Percentiles rank a stretch among this genome's conserved stretches.
These are phyloP conservation scores for Sugiyamaella qingdaonensis DNA, from an alignment of 805 yeast species.

Conservation along the genomic window DNA sequence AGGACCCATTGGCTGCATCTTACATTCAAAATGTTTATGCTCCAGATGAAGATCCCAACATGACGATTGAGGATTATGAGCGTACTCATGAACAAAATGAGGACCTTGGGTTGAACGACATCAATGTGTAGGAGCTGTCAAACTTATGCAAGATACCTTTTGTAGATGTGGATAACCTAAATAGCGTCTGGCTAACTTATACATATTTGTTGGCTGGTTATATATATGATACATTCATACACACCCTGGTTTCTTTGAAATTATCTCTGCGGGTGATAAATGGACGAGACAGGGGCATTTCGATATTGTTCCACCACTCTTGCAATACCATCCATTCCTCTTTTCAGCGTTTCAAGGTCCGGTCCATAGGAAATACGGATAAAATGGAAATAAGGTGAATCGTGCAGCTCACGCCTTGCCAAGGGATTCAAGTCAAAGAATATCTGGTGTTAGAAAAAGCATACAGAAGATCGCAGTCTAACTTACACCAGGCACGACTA, in stretches of 20 bases:
- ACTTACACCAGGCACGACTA: slow-evolving; percentile 51
- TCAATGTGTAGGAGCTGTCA: slow-evolving; percentile 27
- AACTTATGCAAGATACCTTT: no score
- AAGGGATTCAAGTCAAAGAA: slow-evolving; percentile 58
- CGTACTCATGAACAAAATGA: slow-evolving; percentile 89
- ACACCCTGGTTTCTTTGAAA: background rate
- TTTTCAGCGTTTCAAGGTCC: slow-evolving; percentile 44
- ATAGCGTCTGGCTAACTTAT: no score
- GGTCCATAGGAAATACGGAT: slow-evolving; percentile 61
- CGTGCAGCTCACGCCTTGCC: slow-evolving; percentile 44
- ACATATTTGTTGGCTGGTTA: background rate
- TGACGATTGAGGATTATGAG: slow-evolving; percentile 85
- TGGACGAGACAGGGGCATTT: slow-evolving; percentile 1
- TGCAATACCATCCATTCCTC: slow-evolving; percentile 61
- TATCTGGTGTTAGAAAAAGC: slow-evolving; percentile 27
- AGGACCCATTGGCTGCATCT: slow-evolving; percentile 92
- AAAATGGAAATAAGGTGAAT: slow-evolving; percentile 56
- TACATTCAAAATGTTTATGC: slow-evolving; percentile 98
- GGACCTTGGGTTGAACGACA: slow-evolving; percentile 68
- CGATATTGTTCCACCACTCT: slow-evolving; percentile 32
- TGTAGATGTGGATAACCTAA: no score
- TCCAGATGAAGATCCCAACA: slow-evolving; percentile 96
- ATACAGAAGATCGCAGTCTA: no score
- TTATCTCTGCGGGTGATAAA: slow-evolving; percentile 7
- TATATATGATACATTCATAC: background rate